Base-by-base conservation (phyloP, 495 filamentous ascomycete species). In the Xylaria acuta region DNA sequence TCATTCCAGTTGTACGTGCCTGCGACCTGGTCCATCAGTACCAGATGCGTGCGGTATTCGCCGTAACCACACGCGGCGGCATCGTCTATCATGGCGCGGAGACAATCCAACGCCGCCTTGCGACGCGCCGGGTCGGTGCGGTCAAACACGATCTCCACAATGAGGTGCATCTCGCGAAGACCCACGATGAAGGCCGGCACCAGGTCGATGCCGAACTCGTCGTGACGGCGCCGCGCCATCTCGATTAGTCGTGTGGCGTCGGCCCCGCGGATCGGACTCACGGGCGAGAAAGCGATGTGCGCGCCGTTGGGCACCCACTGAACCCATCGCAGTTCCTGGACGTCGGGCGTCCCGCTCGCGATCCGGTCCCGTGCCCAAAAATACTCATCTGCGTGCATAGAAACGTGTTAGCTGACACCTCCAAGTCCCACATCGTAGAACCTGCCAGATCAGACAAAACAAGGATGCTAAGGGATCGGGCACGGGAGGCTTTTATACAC, bases 41-140 rank as follows among this genome's bases (percentile, higher is more conserved):
- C 80, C 11, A 91, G 69, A 76, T 90, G 88, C 2, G 88, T 88
- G 7, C 88, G 79, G 22, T 89, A 90, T 72, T 90, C 88, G 25
- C 88, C 87, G 70, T 84, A 90, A 1, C 87, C 89, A 22, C 83
- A 77, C 12, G 72, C 76, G 5, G 86, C 86, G 7, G 83, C 81
- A 25, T 83, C 83, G 16, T 83, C 80, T 14, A 89, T 83, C 73
- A 89, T 78, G 22, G 83, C 82, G 16, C 84, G 77, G 74, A 88
- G 67, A 64, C 80, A 76, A 73, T 81, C 71, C 74, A 86, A 60
- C 78, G 80, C 73, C 22, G 69, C 77, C 78, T 80, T 72, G n/a
- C 77, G 78, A 45, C 75, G 70, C 47, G 80, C 80, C 2, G 75
- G 54, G 56, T 86, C 77, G 18, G 80, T 79, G 16, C 86, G 81